Evolutionary conservation across 306 rosid species (phyloP), one percentile per base, ranked within the genome.

Genomic region (Fragaria iinumae): DNA sequence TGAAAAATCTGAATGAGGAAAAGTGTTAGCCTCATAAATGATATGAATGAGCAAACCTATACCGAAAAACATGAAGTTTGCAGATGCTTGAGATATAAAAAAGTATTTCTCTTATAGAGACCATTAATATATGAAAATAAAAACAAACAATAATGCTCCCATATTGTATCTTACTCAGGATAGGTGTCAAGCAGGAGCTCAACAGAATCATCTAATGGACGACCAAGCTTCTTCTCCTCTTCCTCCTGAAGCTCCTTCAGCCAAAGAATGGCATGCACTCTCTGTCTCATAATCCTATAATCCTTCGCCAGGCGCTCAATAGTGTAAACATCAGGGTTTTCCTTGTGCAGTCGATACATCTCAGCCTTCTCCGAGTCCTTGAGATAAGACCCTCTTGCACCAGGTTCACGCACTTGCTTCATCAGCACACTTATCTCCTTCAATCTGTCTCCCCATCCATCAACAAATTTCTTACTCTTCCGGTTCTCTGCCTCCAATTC

Each of bases 211-310:
- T 95, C 97, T 67, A 91, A 90, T 1, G 93, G 94, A 53, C 59
- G 90, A 45, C 97, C 96, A 20, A 90, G 91, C 64, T 85, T 94
- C 84, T 90, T 90, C 90, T 88, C 96, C 80, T 87, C 92, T 78
- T 88, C 92, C 74, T 89, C 98, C 76, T 95, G 96, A 27, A 85
- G 86, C 81, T 95, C 92, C 85, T 95, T 95, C 52, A 95, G 87
- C 96, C 96, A 95, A 9, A 95, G 93, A 84, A 95, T 95, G 48
- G 98, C 97, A 64, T 90, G 98, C 69, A 95, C 98, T 55, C 98
- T 92, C 84, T 95, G 97, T 86, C 98, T 93, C 97, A 95, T 90
- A 45, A 95, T 81, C 76, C 97, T 87, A 27, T 87, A 95, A 89
- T 95, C 98, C 81, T 86, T 87, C 4, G 97, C 97, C 10, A 95